Evolutionary conservation across 2,329 filamentous ascomycete species (phyloP), one percentile per base, ranked within the genome.

Genomic region (Fusarium tanahbumbuense): DNA sequence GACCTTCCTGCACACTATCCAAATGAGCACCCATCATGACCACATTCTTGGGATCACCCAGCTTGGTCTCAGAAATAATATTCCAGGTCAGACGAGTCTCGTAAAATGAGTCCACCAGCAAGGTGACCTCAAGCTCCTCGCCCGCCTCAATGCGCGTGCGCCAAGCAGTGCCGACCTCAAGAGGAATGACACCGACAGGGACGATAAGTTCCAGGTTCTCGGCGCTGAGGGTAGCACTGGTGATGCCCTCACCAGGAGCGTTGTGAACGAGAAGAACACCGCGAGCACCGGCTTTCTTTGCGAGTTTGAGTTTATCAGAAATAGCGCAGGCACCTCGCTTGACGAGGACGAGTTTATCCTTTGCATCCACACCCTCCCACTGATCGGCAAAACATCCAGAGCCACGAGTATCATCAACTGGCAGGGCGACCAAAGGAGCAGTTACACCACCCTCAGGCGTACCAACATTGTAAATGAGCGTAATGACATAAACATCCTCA

Each of bases 221-320:
- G 1, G 80, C 80, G 20, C 85, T 83, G 4, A 91, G 81, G 0
- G 88, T 90, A 10, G 87, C 88, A 25, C 81, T 78, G 3, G 83
- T 76, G 6, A 81, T 76, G n/a, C 65, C 55, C 12, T 74, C 68
- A 1, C 86, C 88, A 1, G 83, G 79, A 4, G 79, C 81, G 67
- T 91, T 89, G 82, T 92, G 88, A 76, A 89, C 91, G 52, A 92
- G 82, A 30, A 92, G 78, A 1, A 85, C 82, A 42, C 78, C 83
- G 3, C 80, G 42, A 4, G 83, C 83, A 44, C 83, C 83, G 12
- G 80, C 76, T 11, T 78, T 75, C 73, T 78, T 81, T 28, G 83
- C 83, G 7, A 84, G 76, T 72, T 79, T 81, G 32, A 84, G 77
- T 73, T 85, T 85, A 41, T 82, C 79, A 0, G 78, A 67, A 40